Conservation (phyloP, 2,329 filamentous ascomycete species). For the Talaromyces atroroseus region DNA sequence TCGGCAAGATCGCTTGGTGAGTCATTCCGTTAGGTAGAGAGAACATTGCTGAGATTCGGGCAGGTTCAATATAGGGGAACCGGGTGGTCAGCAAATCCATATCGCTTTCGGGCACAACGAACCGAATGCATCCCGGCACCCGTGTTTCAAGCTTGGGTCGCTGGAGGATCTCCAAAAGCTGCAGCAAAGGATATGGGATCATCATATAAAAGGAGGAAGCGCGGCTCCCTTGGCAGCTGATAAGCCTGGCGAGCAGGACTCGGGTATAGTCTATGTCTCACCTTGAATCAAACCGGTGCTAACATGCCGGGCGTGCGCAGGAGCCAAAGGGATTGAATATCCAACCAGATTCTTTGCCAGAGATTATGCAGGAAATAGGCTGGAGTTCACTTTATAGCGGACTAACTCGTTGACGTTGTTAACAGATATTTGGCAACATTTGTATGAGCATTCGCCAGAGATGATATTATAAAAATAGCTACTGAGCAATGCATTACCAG, state of each 20-base stretch:
- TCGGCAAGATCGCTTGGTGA: conserved; percentile 51
- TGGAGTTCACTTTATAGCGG: conserved; percentile 48
- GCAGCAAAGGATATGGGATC: conserved; percentile 48
- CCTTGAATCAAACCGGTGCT: conserved; percentile 14
- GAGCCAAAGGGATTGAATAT: conserved; percentile 53
- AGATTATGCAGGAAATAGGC: conserved; percentile 51
- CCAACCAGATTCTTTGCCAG: conserved; percentile 58
- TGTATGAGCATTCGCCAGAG: neutral
- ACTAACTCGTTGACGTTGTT: neutral
- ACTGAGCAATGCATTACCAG: no score
- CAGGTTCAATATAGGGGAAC: conserved; percentile 52
- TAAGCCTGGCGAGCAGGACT: conserved; percentile 46
- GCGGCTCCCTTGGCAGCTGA: conserved; percentile 52
- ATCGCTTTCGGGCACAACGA: conserved; percentile 44
- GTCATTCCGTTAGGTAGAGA: neutral
- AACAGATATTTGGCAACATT: neutral
- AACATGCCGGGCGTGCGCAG: conserved; percentile 22
- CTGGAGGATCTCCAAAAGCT: conserved; percentile 45
- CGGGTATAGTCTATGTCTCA: conserved; percentile 25
- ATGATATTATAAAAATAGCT: neutral
- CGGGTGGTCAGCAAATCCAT: conserved; percentile 53
- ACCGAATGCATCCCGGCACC: conserved; percentile 45
- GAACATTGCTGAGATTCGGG: neutral
- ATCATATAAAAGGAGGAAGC: conserved; percentile 44
- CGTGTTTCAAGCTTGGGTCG: conserved; percentile 53